Conservation (phyloP, 352 stramenopile species). For the Phytophthora citrophthora region DNA sequence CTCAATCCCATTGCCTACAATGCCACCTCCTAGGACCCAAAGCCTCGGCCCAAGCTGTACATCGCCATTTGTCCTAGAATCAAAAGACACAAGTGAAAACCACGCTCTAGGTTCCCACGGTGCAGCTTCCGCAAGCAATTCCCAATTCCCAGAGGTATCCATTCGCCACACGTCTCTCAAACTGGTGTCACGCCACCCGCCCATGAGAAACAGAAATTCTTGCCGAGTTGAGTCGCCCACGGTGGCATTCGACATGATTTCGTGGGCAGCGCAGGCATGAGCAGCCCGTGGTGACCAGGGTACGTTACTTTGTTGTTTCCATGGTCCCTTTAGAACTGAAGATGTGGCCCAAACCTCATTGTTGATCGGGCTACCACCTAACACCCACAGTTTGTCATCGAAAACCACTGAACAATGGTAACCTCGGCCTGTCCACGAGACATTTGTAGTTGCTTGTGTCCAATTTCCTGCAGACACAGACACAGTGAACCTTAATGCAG, state of each 20-base stretch:
- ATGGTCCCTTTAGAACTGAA: slow-evolving; percentile 61
- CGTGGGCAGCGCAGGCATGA: slow-evolving; percentile 63
- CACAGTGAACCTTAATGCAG: neutral
- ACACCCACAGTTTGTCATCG: slow-evolving; percentile 60
- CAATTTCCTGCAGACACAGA: slow-evolving; percentile 43
- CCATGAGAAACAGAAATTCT: slow-evolving; percentile 67
- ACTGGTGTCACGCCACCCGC: slow-evolving; percentile 69
- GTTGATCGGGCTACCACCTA: slow-evolving; percentile 81
- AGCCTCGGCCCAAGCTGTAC: slow-evolving; percentile 64
- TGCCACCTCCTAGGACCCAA: slow-evolving; percentile 79
- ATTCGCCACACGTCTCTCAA: slow-evolving; percentile 80
- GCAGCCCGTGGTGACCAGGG: slow-evolving; percentile 65
- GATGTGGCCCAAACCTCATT: slow-evolving; percentile 81
- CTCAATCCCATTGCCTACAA: slow-evolving; percentile 71
- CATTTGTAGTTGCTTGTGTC: slow-evolving; percentile 35
- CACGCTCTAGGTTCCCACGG: slow-evolving; percentile 78
- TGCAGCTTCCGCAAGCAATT: slow-evolving; percentile 37
- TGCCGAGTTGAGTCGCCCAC: slow-evolving; percentile 57
- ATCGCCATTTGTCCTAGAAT: slow-evolving; percentile 69
- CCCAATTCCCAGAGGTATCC: slow-evolving; percentile 52
- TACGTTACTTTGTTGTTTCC: slow-evolving; percentile 51
- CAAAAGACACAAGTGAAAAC: slow-evolving; percentile 78
- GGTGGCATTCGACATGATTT: slow-evolving; percentile 56
- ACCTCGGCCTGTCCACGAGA: slow-evolving; percentile 65
- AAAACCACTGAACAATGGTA: slow-evolving; percentile 82